phyloP scores from a whole-genome alignment of 2,329 filamentous ascomycete genomes.

The Aspergillus fumigatus region DNA sequence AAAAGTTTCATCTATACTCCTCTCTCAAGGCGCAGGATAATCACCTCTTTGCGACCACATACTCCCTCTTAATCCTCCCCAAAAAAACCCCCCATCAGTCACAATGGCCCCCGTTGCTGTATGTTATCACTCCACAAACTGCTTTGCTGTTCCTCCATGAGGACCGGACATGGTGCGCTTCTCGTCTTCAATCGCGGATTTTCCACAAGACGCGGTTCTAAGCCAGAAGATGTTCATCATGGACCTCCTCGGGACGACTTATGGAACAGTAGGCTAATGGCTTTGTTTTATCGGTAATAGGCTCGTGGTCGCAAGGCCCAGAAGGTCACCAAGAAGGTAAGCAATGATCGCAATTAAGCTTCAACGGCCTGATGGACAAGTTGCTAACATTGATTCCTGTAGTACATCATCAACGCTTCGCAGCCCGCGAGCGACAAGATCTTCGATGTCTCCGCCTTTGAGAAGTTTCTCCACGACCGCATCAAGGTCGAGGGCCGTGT shows the following conservation, averaged over 20 bases:
- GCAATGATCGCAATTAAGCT: slow-evolving; percentile 8
- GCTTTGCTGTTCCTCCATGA: slow-evolving; percentile 87
- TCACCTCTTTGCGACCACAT: slow-evolving; percentile 71
- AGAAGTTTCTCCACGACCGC: slow-evolving; percentile 99
- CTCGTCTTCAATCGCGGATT: slow-evolving; percentile 24
- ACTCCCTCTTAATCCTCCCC: slow-evolving; percentile 26
- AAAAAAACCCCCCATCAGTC: slow-evolving; percentile 35
- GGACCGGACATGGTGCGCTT: slow-evolving; percentile 15
- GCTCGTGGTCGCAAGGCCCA: slow-evolving; percentile 44
- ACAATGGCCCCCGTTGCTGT: slow-evolving; percentile 85
- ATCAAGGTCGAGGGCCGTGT: slow-evolving; percentile 99
- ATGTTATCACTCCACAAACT: slow-evolving; percentile 60
- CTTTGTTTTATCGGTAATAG: slow-evolving; percentile 45
- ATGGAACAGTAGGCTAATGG: slow-evolving; percentile 93
- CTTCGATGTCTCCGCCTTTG: slow-evolving; percentile 97
- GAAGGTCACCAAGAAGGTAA: slow-evolving; percentile 48
- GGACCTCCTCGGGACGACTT: slow-evolving; percentile 20
- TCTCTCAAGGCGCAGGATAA: slow-evolving; percentile 71
- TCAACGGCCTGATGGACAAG: slow-evolving; percentile 1
- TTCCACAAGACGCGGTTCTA: slow-evolving; percentile 2
- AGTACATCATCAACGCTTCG: slow-evolving; percentile 99
- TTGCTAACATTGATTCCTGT: slow-evolving; percentile 5
- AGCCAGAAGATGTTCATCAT: background rate
- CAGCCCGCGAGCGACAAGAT: slow-evolving; percentile 99
- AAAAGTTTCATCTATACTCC: slow-evolving; percentile 19